phyloP scores from a whole-genome alignment of 257 asterid genomes.

The Solanum megistacrolobum region DNA sequence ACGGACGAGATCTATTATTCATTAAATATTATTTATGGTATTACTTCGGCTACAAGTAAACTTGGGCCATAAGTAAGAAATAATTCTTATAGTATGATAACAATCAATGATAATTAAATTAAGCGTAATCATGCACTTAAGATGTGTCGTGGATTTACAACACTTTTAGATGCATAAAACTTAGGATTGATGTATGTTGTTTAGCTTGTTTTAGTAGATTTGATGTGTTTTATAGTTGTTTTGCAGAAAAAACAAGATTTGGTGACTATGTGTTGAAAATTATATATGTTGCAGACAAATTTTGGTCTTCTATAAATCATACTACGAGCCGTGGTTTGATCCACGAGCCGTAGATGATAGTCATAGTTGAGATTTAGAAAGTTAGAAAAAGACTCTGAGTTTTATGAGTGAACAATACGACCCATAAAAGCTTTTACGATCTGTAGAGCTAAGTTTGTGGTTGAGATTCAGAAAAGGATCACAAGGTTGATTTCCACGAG shows the following conservation, averaged over 20 bases:
- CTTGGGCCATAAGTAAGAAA: too few species aligned
- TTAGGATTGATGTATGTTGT: not conserved
- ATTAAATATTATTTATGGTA: too few species aligned
- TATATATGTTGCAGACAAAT: not conserved
- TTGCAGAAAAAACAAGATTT: not conserved
- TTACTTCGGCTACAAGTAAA: too few species aligned
- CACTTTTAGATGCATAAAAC: not conserved
- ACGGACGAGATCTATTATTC: too few species aligned
- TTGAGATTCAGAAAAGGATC: not conserved
- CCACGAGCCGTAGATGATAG: not conserved
- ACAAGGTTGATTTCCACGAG: not conserved
- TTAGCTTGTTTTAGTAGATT: not conserved
- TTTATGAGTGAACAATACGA: too few species aligned
- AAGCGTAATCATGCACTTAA: too few species aligned
- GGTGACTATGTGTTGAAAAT: not conserved
- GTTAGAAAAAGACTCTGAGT: not conserved
- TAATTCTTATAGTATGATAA: too few species aligned
- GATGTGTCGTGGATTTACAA: not conserved
- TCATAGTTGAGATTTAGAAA: not conserved
- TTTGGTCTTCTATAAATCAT: not conserved
- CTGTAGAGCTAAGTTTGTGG: not conserved
- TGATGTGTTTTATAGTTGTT: not conserved
- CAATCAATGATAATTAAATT: too few species aligned
- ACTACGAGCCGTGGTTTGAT: not conserved
- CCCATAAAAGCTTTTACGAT: not conserved